Evolutionary conservation across 352 stramenopile genomes (phyloP), one percentile per base, ranked within the genome.

Genomic region (Peronosclerospora sorghi): DNA sequence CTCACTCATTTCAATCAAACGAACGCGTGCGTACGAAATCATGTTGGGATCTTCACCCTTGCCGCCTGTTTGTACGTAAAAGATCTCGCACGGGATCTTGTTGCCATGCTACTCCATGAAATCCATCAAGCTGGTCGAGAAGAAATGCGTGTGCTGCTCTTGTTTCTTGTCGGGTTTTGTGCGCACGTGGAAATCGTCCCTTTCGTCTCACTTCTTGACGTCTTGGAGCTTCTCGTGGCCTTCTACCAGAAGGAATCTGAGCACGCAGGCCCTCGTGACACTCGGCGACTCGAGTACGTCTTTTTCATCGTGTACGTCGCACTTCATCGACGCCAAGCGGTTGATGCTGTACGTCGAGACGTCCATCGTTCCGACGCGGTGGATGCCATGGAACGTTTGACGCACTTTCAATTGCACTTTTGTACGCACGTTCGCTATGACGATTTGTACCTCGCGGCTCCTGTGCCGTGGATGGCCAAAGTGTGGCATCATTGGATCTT

Each of bases 401-500:
- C 51, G 21, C 30, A 58, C n/a, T 67, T 68, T 27, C 65, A 75
- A 17, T 53, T 70, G 30, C 45, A 46, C 6, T 32, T 64, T 18
- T 66, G 67, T 21, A 53, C 56, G 41, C 48, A 62, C 7, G 52
- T 82, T 17, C 37, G 37, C 1, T 59, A 59, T n/a, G 43, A 68
- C 7, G 65, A 78, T 13, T 68, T 77, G 10, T 71, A 69, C 34
- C 32, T 53, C n/a, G 56, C 43, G 36, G 52, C 56, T 28, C 73
- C 73, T n/a, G 35, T 74, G n/a, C 48, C 72, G 20, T 86, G 68
- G 65, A 82, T 72, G 51, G 52, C 50, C 12, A 19, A 59, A 0
- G 32, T 83, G 9, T 83, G 68, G 73, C 64, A 68, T 23, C 35
- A 62, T 7, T 85, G 70, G 53, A 48, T 85, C 7, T 55, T 52